A percentile compares a stretch with the other conserved stretches of the same genome.
phyloP scores from a whole-genome alignment of 2,329 filamentous ascomycete genomes.

The Phyllosticta capitalensis region DNA sequence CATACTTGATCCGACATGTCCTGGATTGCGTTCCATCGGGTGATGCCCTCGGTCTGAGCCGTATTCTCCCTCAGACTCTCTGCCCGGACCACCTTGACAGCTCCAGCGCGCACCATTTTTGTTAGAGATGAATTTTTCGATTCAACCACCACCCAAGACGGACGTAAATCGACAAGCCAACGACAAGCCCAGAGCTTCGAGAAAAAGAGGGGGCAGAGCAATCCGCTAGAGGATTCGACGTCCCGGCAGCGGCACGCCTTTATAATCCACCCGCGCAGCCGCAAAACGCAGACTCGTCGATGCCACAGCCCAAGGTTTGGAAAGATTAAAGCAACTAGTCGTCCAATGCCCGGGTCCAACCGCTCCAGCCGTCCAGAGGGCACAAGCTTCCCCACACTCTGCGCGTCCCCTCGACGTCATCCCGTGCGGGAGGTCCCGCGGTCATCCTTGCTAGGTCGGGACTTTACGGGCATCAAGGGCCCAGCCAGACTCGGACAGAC shows the following conservation, averaged over 20 bases:
- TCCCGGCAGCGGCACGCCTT: not conserved
- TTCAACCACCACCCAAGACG: not conserved
- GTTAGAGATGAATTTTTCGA: not conserved
- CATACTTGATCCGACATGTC: constrained; percentile 57
- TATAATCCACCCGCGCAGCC: not conserved
- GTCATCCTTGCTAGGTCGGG: not conserved
- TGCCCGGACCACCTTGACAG: constrained; percentile 4
- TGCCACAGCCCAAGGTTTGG: not conserved
- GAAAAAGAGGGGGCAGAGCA: not conserved
- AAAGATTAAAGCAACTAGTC: not conserved
- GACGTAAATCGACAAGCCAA: not conserved
- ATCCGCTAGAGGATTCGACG: not conserved
- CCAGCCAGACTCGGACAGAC: not conserved
- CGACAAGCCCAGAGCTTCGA: not conserved
- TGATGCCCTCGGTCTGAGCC: constrained; percentile 42
- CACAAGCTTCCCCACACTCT: not conserved
- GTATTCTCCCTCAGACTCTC: constrained; percentile 20
- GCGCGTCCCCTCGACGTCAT: not conserved
- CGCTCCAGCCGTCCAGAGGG: not conserved
- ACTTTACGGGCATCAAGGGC: not conserved
- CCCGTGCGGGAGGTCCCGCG: not conserved
- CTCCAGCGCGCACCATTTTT: constrained; percentile 9
- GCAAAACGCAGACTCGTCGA: not conserved
- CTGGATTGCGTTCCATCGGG: constrained; percentile 48
- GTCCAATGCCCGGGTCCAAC: not conserved